These are phyloP conservation scores for Gaeumannomyces tritici DNA, from an alignment of 2,329 filamentous ascomycete genomes.

Conservation along the genomic window DNA sequence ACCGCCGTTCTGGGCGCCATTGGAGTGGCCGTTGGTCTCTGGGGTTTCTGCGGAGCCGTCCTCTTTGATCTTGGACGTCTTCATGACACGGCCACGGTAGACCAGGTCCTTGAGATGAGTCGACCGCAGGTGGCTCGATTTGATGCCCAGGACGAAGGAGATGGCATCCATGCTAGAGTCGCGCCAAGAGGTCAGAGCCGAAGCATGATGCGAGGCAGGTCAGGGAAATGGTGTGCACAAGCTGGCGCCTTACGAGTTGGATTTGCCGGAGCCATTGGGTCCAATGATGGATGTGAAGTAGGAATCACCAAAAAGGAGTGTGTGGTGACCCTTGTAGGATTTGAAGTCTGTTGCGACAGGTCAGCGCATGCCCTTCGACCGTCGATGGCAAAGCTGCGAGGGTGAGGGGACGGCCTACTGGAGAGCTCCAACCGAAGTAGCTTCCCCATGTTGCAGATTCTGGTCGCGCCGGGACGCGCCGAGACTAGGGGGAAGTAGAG, in stretches of 20 bases:
- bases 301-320: constrained; percentile 87
- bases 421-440: constrained; percentile 89
- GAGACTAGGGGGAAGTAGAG: no score
- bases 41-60: constrained; percentile 64
- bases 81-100: constrained; percentile 88
- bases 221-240: neutral
- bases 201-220: neutral
- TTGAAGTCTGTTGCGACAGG: constrained; percentile 71
- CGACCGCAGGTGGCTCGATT: constrained; percentile 94
- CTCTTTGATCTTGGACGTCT: constrained; percentile 85
- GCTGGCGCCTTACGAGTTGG: constrained; percentile 66
- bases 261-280: constrained; percentile 98
- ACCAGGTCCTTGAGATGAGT: constrained; percentile 89
- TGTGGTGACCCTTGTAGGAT: constrained; percentile 96
- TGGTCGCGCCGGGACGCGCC: constrained; percentile 3
- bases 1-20: constrained; percentile 52
- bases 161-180: constrained; percentile 89
- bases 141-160: constrained; percentile 96
- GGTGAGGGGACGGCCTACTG: constrained; percentile 49
- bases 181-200: constrained; percentile 13
- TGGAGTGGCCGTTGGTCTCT: constrained; percentile 48
- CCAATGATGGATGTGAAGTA: constrained; percentile 99
- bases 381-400: constrained; percentile 1
- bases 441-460: constrained; percentile 64
- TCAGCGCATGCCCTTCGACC: constrained; percentile 9